Evolutionary conservation across 202 grass and related monocot genomes (phyloP).

Genomic region (Elaeis oleifera): DNA sequence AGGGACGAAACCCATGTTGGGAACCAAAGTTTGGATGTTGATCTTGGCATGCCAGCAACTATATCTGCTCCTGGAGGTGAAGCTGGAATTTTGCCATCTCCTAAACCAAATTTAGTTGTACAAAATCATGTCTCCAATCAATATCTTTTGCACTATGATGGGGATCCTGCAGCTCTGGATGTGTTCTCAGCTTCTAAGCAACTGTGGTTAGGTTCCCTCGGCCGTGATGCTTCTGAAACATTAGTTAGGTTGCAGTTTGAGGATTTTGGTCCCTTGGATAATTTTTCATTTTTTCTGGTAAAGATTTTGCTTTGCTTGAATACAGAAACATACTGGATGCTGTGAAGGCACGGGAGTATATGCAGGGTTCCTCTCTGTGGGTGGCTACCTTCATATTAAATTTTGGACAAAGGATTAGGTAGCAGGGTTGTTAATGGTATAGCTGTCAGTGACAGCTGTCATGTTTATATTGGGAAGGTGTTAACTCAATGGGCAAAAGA

Average conservation of each 20-base stretch:
- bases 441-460: conserved; percentile 67
- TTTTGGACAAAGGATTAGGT: conserved; percentile 75
- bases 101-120: conserved; percentile 18
- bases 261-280: conserved; percentile 68
- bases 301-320: conserved; percentile 63
- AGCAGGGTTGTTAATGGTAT: conserved; percentile 52
- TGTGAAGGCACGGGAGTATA: conserved; percentile 56
- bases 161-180: conserved; percentile 41
- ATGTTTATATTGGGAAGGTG: conserved; percentile 74
- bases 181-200: conserved; percentile 81
- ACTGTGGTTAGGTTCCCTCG: conserved; percentile 64
- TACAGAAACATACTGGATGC: conserved; percentile 67
- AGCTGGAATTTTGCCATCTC: conserved; percentile 23
- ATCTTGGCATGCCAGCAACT: conserved; percentile 17
- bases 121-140: conserved; percentile 27
- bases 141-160: conserved; percentile 52
- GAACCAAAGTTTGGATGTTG: conserved; percentile 19
- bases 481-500: conserved; percentile 61
- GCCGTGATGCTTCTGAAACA: conserved; percentile 46
- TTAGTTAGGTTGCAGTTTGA: conserved; percentile 64
- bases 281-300: conserved; percentile 50
- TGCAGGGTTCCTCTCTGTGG: conserved; percentile 78
- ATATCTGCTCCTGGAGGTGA: conserved; percentile 23
- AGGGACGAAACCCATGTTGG: conserved; percentile 12
- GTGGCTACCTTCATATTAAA: conserved; percentile 61